Conservation (phyloP, 2,329 filamentous ascomycete genomes). For the Pseudocercospora ulei region DNA sequence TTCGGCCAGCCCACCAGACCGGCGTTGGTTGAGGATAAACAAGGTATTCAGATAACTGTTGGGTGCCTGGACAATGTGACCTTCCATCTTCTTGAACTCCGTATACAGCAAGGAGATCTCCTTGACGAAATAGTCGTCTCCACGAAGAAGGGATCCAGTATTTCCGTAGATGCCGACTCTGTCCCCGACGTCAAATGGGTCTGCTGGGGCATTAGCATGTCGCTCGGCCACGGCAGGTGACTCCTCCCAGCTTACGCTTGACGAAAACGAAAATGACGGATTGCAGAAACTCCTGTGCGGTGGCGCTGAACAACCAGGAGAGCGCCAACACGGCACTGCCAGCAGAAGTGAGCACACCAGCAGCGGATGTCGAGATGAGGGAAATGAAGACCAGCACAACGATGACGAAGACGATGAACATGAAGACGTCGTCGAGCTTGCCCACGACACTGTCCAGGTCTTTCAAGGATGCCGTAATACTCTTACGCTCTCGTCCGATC, state of each 20-base stretch:
- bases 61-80: conserved; percentile 87
- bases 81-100: conserved; percentile 98
- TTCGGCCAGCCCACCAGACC: conserved; percentile 79
- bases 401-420: conserved; percentile 75
- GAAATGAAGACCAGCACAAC: conserved; percentile 78
- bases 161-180: conserved; percentile 86
- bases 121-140: conserved; percentile 93
- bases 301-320: conserved; percentile 85
- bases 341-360: conserved; percentile 78
- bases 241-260: too few relatives aligned
- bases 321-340: conserved; percentile 80
- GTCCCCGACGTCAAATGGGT: conserved; percentile 90
- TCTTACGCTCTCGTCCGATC: conserved; percentile 87
- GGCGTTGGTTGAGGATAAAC: conserved; percentile 89
- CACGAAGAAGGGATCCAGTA: conserved; percentile 63
- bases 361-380: conserved; percentile 80
- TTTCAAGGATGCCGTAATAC: conserved; percentile 87
- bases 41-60: conserved; percentile 81
- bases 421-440: conserved; percentile 79
- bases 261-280: conserved; percentile 93
- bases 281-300: conserved; percentile 87
- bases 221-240: too few relatives aligned
- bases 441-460: conserved; percentile 88
- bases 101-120: conserved; percentile 89
- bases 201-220: too few relatives aligned